These are phyloP conservation scores for Polytrichum formosum DNA, from an alignment of 225 moss, liverwort and hornwort genomes.

Conservation along the genomic window DNA sequence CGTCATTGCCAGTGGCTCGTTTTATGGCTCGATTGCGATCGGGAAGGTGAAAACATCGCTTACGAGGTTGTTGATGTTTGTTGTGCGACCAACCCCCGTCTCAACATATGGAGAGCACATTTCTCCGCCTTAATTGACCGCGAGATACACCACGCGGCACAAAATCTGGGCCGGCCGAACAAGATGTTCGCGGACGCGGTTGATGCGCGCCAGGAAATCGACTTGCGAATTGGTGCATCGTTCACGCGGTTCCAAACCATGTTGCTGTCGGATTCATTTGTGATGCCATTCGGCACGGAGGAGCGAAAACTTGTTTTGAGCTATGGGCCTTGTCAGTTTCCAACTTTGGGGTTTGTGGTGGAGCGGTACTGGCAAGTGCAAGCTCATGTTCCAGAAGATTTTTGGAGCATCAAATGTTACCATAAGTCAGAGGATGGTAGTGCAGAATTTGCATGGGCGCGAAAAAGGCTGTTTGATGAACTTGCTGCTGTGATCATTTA, in stretches of 20 bases:
- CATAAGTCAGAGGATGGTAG: slow-evolving; percentile 65
- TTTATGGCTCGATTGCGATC: slow-evolving; percentile 98
- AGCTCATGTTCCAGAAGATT: slow-evolving; percentile 95
- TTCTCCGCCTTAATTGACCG: slow-evolving; percentile 98
- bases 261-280: slow-evolving; percentile 78
- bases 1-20: slow-evolving; percentile 88
- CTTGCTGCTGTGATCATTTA: slow-evolving; percentile 85
- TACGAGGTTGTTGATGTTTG: slow-evolving; percentile 95
- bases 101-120: slow-evolving; percentile 96
- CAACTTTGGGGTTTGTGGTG: slow-evolving; percentile 98
- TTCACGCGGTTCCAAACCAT: slow-evolving; percentile 98
- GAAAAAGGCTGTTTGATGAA: slow-evolving; percentile 91
- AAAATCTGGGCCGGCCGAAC: slow-evolving; percentile 92
- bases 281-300: slow-evolving; percentile 70
- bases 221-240: slow-evolving; percentile 95
- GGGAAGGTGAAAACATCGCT: slow-evolving; percentile 99
- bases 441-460: slow-evolving; percentile 82
- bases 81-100: slow-evolving; percentile 66
- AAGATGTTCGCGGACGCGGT: slow-evolving; percentile 89
- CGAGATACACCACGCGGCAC: slow-evolving; percentile 92
- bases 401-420: slow-evolving; percentile 91
- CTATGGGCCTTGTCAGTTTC: slow-evolving; percentile 99
- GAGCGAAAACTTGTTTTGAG: slow-evolving; percentile 85
- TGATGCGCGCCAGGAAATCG: slow-evolving; percentile 98
- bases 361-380: slow-evolving; percentile 98